These are phyloP conservation scores for Hamamelis virginiana DNA, from an alignment of 164 flowering plant species.

Conservation along the genomic window DNA sequence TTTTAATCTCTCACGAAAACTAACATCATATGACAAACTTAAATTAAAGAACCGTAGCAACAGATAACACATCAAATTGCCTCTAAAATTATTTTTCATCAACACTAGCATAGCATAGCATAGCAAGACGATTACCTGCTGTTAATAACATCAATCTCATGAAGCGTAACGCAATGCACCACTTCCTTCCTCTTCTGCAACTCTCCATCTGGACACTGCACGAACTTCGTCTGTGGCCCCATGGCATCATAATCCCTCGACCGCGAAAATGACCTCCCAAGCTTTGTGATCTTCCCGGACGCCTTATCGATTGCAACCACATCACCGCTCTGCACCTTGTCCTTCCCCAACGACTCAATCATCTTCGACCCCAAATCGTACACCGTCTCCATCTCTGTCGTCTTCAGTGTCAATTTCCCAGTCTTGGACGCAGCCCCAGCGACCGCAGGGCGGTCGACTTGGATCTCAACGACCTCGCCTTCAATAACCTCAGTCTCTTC, in stretches of 20 bases:
- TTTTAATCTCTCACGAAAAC: too few species aligned
- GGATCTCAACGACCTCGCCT: conserved; percentile 89
- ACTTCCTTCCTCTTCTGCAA: conserved; percentile 98
- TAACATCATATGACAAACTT: too few species aligned
- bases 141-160: conserved; percentile 96
- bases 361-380: conserved; percentile 92
- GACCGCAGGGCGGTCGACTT: conserved; percentile 78
- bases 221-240: conserved; percentile 89
- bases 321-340: conserved; percentile 98
- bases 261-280: conserved; percentile 86
- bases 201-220: conserved; percentile 98
- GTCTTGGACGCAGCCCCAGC: conserved; percentile 82
- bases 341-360: conserved; percentile 89
- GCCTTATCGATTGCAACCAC: conserved; percentile 91
- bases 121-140: conserved; percentile 60
- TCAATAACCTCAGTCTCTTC: conserved; percentile 92
- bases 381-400: conserved; percentile 97
- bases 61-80: not conserved
- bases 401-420: conserved; percentile 86
- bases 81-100: not conserved
- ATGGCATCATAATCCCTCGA: conserved; percentile 90
- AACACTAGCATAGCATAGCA: not conserved
- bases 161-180: conserved; percentile 91
- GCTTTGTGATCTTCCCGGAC: conserved; percentile 85
- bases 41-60: too few species aligned